phyloP scores from a whole-genome alignment of 805 yeast species.

The Teunomyces funiuensis region DNA sequence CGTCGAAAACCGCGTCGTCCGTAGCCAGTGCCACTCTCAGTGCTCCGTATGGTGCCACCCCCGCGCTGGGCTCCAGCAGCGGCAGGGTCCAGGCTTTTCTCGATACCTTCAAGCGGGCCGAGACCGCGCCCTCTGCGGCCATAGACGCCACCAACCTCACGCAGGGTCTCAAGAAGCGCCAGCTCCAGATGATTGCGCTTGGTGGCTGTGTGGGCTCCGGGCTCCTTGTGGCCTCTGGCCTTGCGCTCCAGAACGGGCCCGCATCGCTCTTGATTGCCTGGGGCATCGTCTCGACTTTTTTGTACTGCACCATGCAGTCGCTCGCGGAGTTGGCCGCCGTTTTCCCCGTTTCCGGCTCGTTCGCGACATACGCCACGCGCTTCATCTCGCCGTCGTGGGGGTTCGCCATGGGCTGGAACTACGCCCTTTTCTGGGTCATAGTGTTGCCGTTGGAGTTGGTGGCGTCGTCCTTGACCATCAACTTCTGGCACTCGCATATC shows the following conservation, averaged over 20 bases:
- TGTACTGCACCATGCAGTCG: slow-evolving; percentile 45
- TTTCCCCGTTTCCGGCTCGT: slow-evolving; percentile 41
- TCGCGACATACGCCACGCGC: slow-evolving; percentile 40
- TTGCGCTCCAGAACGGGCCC: slow-evolving; percentile 35
- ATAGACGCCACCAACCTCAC: slow-evolving; percentile 14
- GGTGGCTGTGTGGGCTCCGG: slow-evolving; percentile 47
- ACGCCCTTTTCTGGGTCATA: slow-evolving; percentile 44
- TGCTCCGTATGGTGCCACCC: too few relatives aligned
- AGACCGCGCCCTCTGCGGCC: slow-evolving; percentile 9
- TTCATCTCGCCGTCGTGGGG: slow-evolving; percentile 47
- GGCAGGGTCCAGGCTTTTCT: slow-evolving; percentile 24
- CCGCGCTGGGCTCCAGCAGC: not conserved
- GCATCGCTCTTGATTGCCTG: slow-evolving; percentile 36
- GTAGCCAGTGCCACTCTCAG: too few relatives aligned
- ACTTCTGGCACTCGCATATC: slow-evolving; percentile 39
- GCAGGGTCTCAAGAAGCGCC: slow-evolving; percentile 29
- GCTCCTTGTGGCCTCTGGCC: slow-evolving; percentile 39
- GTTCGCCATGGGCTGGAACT: slow-evolving; percentile 47
- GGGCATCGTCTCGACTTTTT: slow-evolving; percentile 39
- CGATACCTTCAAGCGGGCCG: slow-evolving; percentile 30
- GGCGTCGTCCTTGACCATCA: slow-evolving; percentile 41
- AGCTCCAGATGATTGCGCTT: slow-evolving; percentile 39
- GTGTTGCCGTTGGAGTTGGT: slow-evolving; percentile 44
- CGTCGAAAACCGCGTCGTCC: too few relatives aligned
- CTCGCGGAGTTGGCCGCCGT: slow-evolving; percentile 40